Percentiles rank a stretch among this genome's conserved stretches.
These are phyloP conservation scores for Xylaria castorea DNA, from an alignment of 495 filamentous ascomycete species.

Conservation along the genomic window DNA sequence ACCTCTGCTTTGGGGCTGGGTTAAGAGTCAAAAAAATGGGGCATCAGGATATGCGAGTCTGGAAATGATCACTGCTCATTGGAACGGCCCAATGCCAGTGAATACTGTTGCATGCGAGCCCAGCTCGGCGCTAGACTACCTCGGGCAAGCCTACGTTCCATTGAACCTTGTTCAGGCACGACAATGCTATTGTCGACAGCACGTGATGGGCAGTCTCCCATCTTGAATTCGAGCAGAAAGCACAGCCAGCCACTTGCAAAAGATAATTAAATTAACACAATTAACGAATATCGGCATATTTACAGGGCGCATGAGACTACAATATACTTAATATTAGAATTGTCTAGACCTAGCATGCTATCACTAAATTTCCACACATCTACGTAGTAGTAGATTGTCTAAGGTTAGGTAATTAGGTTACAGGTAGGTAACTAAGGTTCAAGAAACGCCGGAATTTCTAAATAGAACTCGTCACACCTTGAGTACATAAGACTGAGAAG, in stretches of 20 bases:
- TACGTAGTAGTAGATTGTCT: too few relatives aligned
- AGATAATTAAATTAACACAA: too few relatives aligned
- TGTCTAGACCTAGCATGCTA: background rate
- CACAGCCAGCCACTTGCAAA: background rate
- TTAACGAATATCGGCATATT: background rate
- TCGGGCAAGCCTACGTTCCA: background rate
- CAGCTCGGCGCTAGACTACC: background rate
- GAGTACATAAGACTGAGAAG: background rate
- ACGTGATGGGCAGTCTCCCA: slow-evolving; percentile 1
- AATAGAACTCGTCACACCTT: background rate
- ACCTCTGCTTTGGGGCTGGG: slow-evolving; percentile 8
- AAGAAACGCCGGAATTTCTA: background rate
- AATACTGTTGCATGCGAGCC: background rate
- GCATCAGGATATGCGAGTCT: background rate
- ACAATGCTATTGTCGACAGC: slow-evolving; percentile 2
- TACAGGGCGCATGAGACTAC: background rate
- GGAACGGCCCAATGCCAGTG: slow-evolving; percentile 1
- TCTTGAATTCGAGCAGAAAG: background rate
- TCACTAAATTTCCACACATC: background rate
- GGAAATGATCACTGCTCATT: background rate
- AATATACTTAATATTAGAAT: background rate
- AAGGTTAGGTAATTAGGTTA: background rate
- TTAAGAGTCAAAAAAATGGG: background rate
- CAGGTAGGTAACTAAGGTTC: background rate
- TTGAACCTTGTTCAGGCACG: slow-evolving; percentile 3